These are phyloP conservation scores for Aspergillus terreus DNA, from an alignment of 2,329 filamentous ascomycete genomes.

Conservation along the genomic window DNA sequence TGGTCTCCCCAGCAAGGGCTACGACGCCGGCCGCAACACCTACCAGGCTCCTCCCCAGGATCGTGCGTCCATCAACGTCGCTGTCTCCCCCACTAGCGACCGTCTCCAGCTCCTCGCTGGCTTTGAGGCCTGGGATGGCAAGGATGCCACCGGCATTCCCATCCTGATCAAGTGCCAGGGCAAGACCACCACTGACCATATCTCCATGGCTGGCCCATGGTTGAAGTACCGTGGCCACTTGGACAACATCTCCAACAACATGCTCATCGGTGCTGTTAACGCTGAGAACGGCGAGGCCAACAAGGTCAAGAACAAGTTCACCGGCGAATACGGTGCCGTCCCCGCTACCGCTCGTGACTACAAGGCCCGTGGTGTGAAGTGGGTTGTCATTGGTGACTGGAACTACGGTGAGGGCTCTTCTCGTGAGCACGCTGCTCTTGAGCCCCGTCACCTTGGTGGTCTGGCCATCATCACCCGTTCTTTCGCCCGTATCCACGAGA, in stretches of 20 bases:
- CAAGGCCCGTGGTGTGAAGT: conserved; percentile 93
- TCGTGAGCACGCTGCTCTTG: conserved; percentile 95
- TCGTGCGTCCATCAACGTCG: conserved; percentile 68
- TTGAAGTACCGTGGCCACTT: conserved; percentile 98
- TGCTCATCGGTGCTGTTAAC: conserved; percentile 97
- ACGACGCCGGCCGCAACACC: conserved; percentile 86
- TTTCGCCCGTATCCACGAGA: conserved; percentile 99
- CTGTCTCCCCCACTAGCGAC: conserved; percentile 84
- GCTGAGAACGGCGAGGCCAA: conserved; percentile 94
- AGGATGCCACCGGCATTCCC: conserved; percentile 77
- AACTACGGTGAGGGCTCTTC: conserved; percentile 98
- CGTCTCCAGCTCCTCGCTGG: conserved; percentile 88
- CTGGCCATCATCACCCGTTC: conserved; percentile 93
- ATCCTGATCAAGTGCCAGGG: conserved; percentile 96
- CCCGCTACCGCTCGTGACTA: conserved; percentile 95
- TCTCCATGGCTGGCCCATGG: conserved; percentile 96
- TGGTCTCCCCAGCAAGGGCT: conserved; percentile 75
- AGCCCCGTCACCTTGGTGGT: conserved; percentile 95
- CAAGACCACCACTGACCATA: conserved; percentile 97
- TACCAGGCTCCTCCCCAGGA: conserved; percentile 92
- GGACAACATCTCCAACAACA: conserved; percentile 99
- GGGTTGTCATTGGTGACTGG: conserved; percentile 98
- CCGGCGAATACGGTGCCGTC: conserved; percentile 78
- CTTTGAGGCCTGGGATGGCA: conserved; percentile 86
- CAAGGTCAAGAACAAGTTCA: conserved; percentile 91